A percentile compares a stretch with the other conserved stretches of the same genome.
These are phyloP conservation scores for Santalum album DNA, from an alignment of 164 flowering plant genomes.

Conservation along the genomic window DNA sequence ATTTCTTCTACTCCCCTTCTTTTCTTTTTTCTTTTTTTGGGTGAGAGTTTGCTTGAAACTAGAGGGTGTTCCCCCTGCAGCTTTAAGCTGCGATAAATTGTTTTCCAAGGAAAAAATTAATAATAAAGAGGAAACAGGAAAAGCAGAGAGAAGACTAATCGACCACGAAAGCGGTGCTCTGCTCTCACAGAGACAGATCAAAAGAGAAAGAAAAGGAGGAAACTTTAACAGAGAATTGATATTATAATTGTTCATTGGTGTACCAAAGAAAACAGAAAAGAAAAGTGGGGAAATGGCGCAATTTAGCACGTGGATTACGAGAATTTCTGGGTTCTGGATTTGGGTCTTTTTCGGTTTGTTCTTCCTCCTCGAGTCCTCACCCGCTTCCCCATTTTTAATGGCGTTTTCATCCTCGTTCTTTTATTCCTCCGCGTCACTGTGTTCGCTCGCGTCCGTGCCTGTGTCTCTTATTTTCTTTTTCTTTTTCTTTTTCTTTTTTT, in stretches of 20 bases:
- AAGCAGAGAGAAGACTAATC: slow-evolving; percentile 23
- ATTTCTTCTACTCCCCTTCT: background rate
- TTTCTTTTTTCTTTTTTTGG: background rate
- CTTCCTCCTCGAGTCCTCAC: no score
- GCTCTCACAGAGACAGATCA: no score
- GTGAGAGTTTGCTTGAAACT: slow-evolving; percentile 10
- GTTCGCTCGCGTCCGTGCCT: no score
- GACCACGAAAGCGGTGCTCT: slow-evolving; percentile 53
- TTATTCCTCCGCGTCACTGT: no score
- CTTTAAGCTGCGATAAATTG: slow-evolving; percentile 31
- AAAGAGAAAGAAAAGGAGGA: slow-evolving; percentile 1
- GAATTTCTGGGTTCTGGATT: slow-evolving; percentile 5
- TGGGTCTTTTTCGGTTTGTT: slow-evolving; percentile 4
- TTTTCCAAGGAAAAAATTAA: slow-evolving; percentile 4
- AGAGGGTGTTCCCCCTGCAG: slow-evolving; percentile 47
- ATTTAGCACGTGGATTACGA: slow-evolving; percentile 35
- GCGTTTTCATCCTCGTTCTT: no score
- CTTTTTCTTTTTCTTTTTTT: background rate
- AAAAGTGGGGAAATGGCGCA: slow-evolving; percentile 21
- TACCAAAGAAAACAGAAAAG: background rate
- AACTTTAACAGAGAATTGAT: background rate
- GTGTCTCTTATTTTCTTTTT: no score
- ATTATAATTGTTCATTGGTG: no score
- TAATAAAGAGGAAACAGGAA: slow-evolving; percentile 8
- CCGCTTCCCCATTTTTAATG: no score